Base-by-base conservation (phyloP, 371 early-diverging fungal species). In the Lichtheimia ornata region DNA sequence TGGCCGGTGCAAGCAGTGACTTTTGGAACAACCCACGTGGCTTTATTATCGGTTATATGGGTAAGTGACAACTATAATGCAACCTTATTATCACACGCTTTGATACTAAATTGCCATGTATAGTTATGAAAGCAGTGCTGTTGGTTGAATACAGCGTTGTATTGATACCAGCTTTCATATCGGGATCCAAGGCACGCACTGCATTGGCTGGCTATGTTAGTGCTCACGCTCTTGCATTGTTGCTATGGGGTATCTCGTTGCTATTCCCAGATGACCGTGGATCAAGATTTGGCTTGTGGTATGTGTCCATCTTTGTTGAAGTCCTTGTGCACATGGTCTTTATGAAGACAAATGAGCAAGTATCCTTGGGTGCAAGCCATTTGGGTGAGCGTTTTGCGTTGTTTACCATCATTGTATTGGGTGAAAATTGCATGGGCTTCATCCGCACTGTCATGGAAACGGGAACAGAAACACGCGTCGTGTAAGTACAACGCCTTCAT, bases 291-390 rank as follows among this genome's bases (percentile, higher is more conserved):
- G 71, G 63, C 9, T 71, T 85, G 44, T 85, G 85, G 85, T 83
- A 75, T 22, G 9, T 66, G 0, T 78, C 81, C 28, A 85, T 85
- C 28, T 47, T 70, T 12, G 44, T 81, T 45, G 85, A 85, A 49
- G 63, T 79, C 4, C 17, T 69, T 0, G 80, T 78, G 15, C 70
- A 83, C 17, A 56, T 85, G 3, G 27, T 65, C 9, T 66, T 83
- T 54, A 77, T 80, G 42, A 63, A 73, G 41, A 69, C 76, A 44
- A 75, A 72, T 7, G 47, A n/a, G 47, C 81, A 79, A 9, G 84
- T 83, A 0, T 81, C 85, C 1, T 69, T 85, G 55, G 81, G 79
- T 7, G 85, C 83, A 22, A 83, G 83, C 52, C 85, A 84, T 70
- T 58, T 84, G 28, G 83, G 76, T 12, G 85, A 84, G 25, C 73